phyloP scores from a whole-genome alignment of 1,284 basidiomycete genomes.

The Cryptococcus sp. region DNA sequence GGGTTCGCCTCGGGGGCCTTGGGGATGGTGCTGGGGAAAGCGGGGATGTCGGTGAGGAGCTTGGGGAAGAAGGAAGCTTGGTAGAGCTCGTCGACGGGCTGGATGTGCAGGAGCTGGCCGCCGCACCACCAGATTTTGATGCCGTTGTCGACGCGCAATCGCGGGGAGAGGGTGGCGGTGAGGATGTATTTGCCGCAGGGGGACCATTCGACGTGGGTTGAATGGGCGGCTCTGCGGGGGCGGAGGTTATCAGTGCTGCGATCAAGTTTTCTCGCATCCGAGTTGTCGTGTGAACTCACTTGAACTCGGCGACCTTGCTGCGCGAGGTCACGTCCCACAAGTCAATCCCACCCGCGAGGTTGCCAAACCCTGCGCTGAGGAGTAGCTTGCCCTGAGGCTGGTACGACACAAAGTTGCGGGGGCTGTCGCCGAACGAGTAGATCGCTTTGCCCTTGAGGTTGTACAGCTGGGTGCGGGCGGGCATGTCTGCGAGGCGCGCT shows the following conservation, averaged over 20 bases:
- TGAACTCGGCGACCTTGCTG: conserved; percentile 75
- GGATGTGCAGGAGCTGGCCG: conserved; percentile 78
- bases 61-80: conserved; percentile 77
- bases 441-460: conserved; percentile 84
- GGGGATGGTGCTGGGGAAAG: conserved; percentile 73
- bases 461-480: conserved; percentile 86
- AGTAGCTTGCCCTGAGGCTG: conserved; percentile 90
- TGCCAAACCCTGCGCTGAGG: conserved; percentile 90
- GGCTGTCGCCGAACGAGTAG: conserved; percentile 85
- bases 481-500: conserved; percentile 66
- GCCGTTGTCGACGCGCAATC: conserved; percentile 93
- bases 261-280: not conserved
- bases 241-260: not conserved
- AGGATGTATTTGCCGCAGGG: conserved; percentile 89
- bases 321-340: conserved; percentile 85
- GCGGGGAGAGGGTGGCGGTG: conserved; percentile 89
- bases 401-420: conserved; percentile 89
- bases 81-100: conserved; percentile 81
- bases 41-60: conserved; percentile 60
- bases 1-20: conserved; percentile 67
- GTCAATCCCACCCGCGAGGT: conserved; percentile 89
- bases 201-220: conserved; percentile 91
- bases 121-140: conserved; percentile 94
- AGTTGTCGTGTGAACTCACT: conserved; percentile 18
- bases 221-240: conserved; percentile 74